These are phyloP conservation scores for Rhizopogon sp. DNA, from an alignment of 768 basidiomycete genomes.

Conservation along the genomic window DNA sequence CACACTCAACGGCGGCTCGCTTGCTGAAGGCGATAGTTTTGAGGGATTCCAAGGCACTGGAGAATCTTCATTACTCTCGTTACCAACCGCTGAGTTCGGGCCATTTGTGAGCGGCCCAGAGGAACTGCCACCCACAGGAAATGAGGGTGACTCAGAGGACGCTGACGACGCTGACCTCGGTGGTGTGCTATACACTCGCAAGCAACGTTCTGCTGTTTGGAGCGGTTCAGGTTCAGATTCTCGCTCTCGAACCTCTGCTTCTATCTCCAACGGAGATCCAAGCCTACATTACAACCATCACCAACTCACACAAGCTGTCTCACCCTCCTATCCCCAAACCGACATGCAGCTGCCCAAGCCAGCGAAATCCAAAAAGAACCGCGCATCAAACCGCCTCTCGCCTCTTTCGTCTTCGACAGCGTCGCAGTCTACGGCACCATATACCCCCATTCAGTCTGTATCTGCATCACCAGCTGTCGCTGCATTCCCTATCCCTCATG, in stretches of 20 bases:
- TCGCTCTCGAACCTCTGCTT: slow-evolving; percentile 56
- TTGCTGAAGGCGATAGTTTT: slow-evolving; percentile 36
- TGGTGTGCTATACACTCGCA: slow-evolving; percentile 47
- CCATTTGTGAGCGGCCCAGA: slow-evolving; percentile 20
- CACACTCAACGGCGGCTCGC: slow-evolving; percentile 27
- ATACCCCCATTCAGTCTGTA: slow-evolving; percentile 35
- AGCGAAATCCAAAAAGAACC: slow-evolving; percentile 12
- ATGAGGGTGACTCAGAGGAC: slow-evolving; percentile 18
- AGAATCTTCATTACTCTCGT: neutral
- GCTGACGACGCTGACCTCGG: slow-evolving; percentile 58
- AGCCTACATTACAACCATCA: slow-evolving; percentile 20
- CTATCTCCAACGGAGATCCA: slow-evolving; percentile 27
- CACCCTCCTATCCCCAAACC: slow-evolving; percentile 21
- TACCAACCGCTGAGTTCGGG: slow-evolving; percentile 16
- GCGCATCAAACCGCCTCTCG: slow-evolving; percentile 27
- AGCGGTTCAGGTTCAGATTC: slow-evolving; percentile 49
- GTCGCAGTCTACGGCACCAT: slow-evolving; percentile 42
- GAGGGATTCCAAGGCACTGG: slow-evolving; percentile 66
- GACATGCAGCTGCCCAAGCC: slow-evolving; percentile 21
- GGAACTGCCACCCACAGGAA: neutral
- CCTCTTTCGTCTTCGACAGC: slow-evolving; percentile 33
- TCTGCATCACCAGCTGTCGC: slow-evolving; percentile 20
- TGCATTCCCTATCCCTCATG: slow-evolving; percentile 22
- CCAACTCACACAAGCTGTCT: slow-evolving; percentile 18
- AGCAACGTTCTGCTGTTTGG: slow-evolving; percentile 23